Evolutionary conservation across 2,329 filamentous ascomycete genomes (phyloP), one percentile per base, ranked within the genome.

Genomic region (Neoarthrinium moseri): DNA sequence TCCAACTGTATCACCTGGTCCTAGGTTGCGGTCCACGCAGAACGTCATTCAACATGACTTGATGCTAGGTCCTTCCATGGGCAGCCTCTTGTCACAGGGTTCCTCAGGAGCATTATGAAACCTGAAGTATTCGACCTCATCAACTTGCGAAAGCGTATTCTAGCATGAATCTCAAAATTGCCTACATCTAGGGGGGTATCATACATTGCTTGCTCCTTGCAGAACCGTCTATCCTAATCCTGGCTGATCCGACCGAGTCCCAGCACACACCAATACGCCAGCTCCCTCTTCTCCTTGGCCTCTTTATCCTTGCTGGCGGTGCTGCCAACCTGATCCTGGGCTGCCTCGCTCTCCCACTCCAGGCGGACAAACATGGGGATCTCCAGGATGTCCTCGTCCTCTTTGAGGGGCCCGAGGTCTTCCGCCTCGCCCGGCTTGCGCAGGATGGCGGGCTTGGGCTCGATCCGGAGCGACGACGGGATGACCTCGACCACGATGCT

Each of bases 251-350:
- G 84, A 8, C 94, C 94, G 47, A 95, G 80, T 4, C 92, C 92
- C 27, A 97, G 73, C 17, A 95, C 91, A 70, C 89, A 91, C 94
- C 94, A 99, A 68, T 96, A 97, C 45, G 91, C 91, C 67, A 97
- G 71, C 63, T 97, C 94, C 60, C 87, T 81, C 72, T 84, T 92
- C 68, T 92, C 88, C 64, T 78, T 85, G 38, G 73, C 80, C 35
- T 80, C 82, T 64, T 77, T 84, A 55, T 78, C 80, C 61, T 67
- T 76, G 27, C 68, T 66, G 45, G 61, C 53, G 15, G 39, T 85
- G 88, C 65, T 86, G 88, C 40, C 81, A 7, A 83, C 81, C 49
- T 89, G 81, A 45, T 84, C 79, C 45, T 80, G 74, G 1, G 75
- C 74, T 1, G 68, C 63, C 53, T 91, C 87, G 4, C 81, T 77